phyloP scores from a whole-genome alignment of 352 stramenopile species.

The Globisporangium nodosum region DNA sequence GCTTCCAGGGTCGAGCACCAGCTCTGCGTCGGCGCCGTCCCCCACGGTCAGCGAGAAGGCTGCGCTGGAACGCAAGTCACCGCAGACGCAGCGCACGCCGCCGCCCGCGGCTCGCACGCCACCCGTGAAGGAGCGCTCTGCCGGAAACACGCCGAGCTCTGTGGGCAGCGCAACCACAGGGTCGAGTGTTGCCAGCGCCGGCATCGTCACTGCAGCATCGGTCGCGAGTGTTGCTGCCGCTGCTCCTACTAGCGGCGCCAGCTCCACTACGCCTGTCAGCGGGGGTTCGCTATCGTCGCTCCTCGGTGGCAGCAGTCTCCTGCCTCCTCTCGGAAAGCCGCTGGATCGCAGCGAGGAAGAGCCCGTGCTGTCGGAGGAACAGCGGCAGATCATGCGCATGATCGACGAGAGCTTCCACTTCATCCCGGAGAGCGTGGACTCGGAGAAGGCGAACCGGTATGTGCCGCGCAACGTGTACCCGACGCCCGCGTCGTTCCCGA shows the following conservation, averaged over 20 bases:
- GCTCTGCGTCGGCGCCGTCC: slow-evolving; percentile 26
- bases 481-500: slow-evolving; percentile 87
- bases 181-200: background rate
- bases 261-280: background rate
- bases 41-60: slow-evolving; percentile 22
- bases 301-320: slow-evolving; percentile 8
- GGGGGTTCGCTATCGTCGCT: slow-evolving; percentile 7
- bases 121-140: slow-evolving; percentile 16
- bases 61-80: slow-evolving; percentile 11
- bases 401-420: slow-evolving; percentile 91
- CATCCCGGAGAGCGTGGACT: slow-evolving; percentile 87
- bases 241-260: background rate
- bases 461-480: slow-evolving; percentile 94
- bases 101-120: slow-evolving; percentile 9
- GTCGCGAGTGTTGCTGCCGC: slow-evolving; percentile 2
- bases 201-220: slow-evolving; percentile 9
- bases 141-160: slow-evolving; percentile 13
- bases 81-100: slow-evolving; percentile 14
- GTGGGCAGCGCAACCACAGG: slow-evolving; percentile 1
- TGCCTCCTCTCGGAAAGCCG: slow-evolving; percentile 7
- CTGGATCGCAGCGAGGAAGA: slow-evolving; percentile 2
- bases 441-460: slow-evolving; percentile 89
- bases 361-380: slow-evolving; percentile 67
- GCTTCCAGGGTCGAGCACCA: slow-evolving; percentile 8
- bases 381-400: slow-evolving; percentile 70